Evolutionary conservation across 2,329 filamentous ascomycete genomes (phyloP), one percentile per base, ranked within the genome.

Genomic region (Colletotrichum orchidophilum): DNA sequence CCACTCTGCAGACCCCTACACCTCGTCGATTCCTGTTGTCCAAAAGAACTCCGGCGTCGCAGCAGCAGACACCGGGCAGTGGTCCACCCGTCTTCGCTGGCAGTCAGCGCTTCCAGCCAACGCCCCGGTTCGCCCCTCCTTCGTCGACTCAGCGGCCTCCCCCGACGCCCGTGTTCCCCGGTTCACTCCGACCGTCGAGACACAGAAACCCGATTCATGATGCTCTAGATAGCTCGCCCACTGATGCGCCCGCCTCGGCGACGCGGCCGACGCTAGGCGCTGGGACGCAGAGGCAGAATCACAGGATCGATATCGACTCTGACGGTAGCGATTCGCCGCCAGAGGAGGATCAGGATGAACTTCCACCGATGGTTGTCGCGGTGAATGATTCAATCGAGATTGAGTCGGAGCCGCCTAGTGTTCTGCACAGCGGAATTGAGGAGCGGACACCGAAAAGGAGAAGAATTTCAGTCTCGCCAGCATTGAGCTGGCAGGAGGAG

Each of bases 1-100:
- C 2, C 24, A 26, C 0, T 13, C 3, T 6, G 24, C 59, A 84
- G 82, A 84, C 83, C 39, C 80, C 82, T 5, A 78, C 80, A 7
- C 81, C 82, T 24, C 78, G 81, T 70, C 78, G 81, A 6, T 84
- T 84, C 66, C 75, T 83, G 64, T 76, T 81, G 7, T 75, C 80
- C 2, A 82, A 80, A 66, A 73, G 81, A 33, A 75, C 76, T 15
- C 75, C 78, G n/a, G 77, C 78, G 24, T 74, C 74, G 6, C 79
- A 79, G 29, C 79, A 81, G 70, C 78, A 78, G 26, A 78, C 78
- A 13, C 74, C 78, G 27, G 77, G 52, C 1, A 68, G 52, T 58
- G 68, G 52, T 2, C 73, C 26, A 66, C 75, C 31, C 5, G 71
- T 11, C 12, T 65, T 63, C 35, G 46, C 61, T 24, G 58, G 67